Evolutionary conservation across 2,329 filamentous ascomycete genomes (phyloP).

Genomic region (Leptographium radiaticola): DNA sequence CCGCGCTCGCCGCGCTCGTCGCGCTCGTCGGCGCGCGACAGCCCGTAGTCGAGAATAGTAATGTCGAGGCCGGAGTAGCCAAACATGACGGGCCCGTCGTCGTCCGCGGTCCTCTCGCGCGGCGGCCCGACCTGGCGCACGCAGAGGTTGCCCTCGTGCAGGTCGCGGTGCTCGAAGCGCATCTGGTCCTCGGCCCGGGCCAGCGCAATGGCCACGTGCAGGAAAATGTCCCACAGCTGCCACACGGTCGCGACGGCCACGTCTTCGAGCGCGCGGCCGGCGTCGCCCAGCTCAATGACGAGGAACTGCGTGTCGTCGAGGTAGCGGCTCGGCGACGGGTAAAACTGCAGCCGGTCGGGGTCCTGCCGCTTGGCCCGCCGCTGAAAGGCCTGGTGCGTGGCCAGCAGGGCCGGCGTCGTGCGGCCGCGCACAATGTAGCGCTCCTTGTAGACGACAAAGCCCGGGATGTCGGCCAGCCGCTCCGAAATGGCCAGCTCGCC

Average conservation of each 20-base stretch:
- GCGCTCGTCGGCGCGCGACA: conserved; percentile 38
- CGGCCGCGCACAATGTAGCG: conserved; percentile 46
- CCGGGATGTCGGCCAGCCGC: conserved; percentile 48
- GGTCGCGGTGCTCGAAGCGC: conserved; percentile 53
- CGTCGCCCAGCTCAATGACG: conserved; percentile 51
- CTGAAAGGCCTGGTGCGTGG: conserved; percentile 48
- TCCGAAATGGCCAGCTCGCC: conserved; percentile 52
- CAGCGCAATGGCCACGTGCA: conserved; percentile 46
- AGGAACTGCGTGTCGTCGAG: conserved; percentile 44
- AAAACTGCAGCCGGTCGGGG: conserved; percentile 44
- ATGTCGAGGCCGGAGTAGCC: conserved; percentile 49
- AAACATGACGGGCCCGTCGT: conserved; percentile 27
- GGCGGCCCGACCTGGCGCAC: conserved; percentile 30
- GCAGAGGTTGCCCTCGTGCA: conserved; percentile 54
- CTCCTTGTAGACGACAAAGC: conserved; percentile 54
- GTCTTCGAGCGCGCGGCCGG: conserved; percentile 46
- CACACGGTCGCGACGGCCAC: conserved; percentile 33
- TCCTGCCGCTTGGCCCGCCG: conserved; percentile 40
- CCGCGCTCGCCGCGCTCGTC: conserved; percentile 21
- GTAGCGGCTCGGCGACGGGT: conserved; percentile 48
- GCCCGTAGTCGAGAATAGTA: conserved; percentile 52
- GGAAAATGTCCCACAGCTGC: conserved; percentile 51
- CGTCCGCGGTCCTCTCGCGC: conserved; percentile 15
- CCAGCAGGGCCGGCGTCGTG: conserved; percentile 36
- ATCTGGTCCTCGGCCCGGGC: conserved; percentile 44